Conservation (phyloP, 345 rosid genomes). For the Euphorbia pulcherrima region DNA sequence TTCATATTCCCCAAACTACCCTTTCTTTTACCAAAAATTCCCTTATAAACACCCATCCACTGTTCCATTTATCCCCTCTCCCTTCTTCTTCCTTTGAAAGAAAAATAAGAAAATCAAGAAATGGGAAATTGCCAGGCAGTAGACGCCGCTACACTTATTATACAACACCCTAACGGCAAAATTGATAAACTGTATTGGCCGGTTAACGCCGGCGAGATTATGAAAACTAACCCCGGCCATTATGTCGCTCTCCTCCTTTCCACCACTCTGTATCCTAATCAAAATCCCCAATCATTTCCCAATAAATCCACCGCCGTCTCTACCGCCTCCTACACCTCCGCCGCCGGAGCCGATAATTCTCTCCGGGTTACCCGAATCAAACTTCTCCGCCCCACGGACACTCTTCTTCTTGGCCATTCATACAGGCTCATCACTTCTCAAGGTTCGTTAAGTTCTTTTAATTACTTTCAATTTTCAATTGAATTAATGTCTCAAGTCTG, state of each 20-base stretch:
- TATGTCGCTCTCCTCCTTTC: slow-evolving; percentile 89
- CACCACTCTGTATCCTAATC: slow-evolving; percentile 48
- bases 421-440: slow-evolving; percentile 75
- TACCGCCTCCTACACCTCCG: not conserved
- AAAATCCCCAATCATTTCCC: slow-evolving; percentile 10
- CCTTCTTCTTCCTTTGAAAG: not conserved
- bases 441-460: slow-evolving; percentile 35
- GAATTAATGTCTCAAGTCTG: not conserved
- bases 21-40: no score
- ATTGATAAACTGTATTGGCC: slow-evolving; percentile 61
- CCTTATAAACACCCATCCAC: not conserved
- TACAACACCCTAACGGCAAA: slow-evolving; percentile 78
- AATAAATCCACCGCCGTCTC: not conserved
- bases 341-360: slow-evolving; percentile 19
- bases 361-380: slow-evolving; percentile 78
- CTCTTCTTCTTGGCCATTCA: slow-evolving; percentile 70
- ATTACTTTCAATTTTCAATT: not conserved
- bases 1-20: not conserved
- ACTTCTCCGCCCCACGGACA: slow-evolving; percentile 85
- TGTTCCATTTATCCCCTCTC: slow-evolving; percentile 1
- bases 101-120: no score
- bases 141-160: slow-evolving; percentile 68
- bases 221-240: slow-evolving; percentile 86
- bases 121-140: slow-evolving; percentile 97
- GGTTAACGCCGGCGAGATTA: slow-evolving; percentile 58